Conservation (phyloP, 257 asterid genomes). For the Solanum medicagineum region DNA sequence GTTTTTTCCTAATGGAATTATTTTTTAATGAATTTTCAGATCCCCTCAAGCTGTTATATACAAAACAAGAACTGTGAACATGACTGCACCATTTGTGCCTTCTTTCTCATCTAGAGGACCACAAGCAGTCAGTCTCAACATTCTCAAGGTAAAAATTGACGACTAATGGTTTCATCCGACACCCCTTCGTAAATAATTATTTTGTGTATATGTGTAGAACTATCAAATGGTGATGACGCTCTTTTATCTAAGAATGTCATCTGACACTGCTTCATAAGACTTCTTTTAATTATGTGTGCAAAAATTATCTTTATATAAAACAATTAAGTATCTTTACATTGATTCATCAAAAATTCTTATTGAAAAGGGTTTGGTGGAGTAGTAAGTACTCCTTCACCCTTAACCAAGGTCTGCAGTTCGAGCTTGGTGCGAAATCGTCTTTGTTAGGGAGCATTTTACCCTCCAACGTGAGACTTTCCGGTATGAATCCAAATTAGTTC, state of each 20-base stretch:
- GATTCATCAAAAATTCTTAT: too few relatives aligned
- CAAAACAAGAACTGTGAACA: slow-evolving; percentile 22
- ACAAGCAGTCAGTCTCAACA: slow-evolving; percentile 19
- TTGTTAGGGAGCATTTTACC: too few relatives aligned
- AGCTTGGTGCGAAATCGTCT: too few relatives aligned
- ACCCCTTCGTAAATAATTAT: not conserved
- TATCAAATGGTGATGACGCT: too few relatives aligned
- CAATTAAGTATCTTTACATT: too few relatives aligned
- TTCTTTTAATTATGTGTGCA: not conserved
- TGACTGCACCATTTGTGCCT: slow-evolving; percentile 36
- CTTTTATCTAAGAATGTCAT: not conserved
- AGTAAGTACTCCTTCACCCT: too few relatives aligned
- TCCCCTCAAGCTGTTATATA: slow-evolving; percentile 40
- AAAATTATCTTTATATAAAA: too few relatives aligned
- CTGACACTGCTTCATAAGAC: not conserved
- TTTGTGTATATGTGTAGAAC: not conserved
- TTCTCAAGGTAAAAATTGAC: slow-evolving; percentile 52
- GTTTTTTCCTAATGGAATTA: not conserved
- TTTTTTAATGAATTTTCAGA: slow-evolving; percentile 6
- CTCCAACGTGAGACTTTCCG: too few relatives aligned
- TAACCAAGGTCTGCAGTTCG: too few relatives aligned
- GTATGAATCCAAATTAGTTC: too few relatives aligned
- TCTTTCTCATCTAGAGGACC: slow-evolving; percentile 87
- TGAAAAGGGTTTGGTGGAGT: too few relatives aligned
- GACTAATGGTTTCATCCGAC: not conserved